Percentiles rank a stretch among this genome's conserved stretches.
phyloP scores from a whole-genome alignment of 2,329 filamentous ascomycete genomes.

The Coniochaeta sp. region DNA sequence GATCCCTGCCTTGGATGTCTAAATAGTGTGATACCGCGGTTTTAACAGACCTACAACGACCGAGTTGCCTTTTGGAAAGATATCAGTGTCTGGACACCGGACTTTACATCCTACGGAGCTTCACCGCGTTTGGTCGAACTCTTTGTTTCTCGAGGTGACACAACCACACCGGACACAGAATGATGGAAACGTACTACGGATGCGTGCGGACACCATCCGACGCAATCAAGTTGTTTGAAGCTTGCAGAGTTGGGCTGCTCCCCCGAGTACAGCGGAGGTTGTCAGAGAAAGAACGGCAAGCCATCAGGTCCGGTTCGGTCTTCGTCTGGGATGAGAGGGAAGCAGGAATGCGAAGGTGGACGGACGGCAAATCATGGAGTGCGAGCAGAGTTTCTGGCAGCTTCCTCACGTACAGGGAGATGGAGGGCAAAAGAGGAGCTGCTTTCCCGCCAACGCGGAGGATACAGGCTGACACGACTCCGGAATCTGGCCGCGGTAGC shows the following conservation, averaged over 20 bases:
- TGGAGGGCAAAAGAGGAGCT: conserved; percentile 95
- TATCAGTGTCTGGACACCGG: neutral
- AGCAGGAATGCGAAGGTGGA: conserved; percentile 97
- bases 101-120: neutral
- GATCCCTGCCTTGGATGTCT: neutral
- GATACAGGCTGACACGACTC: conserved; percentile 61
- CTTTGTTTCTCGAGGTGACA: neutral
- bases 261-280: conserved; percentile 87
- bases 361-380: conserved; percentile 98
- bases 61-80: neutral
- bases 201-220: conserved; percentile 93
- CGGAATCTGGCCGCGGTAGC: conserved; percentile 72
- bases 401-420: conserved; percentile 94
- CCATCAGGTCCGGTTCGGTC: conserved; percentile 91
- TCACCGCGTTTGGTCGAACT: neutral
- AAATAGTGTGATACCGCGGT: neutral
- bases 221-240: conserved; percentile 97
- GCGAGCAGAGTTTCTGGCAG: conserved; percentile 95
- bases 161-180: conserved; percentile 9
- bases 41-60: neutral
- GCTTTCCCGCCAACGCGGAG: conserved; percentile 55
- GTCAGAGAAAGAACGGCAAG: conserved; percentile 94
- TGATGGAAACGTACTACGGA: conserved; percentile 95
- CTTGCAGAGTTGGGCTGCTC: conserved; percentile 80
- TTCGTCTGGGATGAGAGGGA: conserved; percentile 99